Percentiles rank a stretch among this genome's conserved stretches.
These are phyloP conservation scores for Colletotrichum neosansevieriae DNA, from an alignment of 2,329 filamentous ascomycete species.

Conservation along the genomic window DNA sequence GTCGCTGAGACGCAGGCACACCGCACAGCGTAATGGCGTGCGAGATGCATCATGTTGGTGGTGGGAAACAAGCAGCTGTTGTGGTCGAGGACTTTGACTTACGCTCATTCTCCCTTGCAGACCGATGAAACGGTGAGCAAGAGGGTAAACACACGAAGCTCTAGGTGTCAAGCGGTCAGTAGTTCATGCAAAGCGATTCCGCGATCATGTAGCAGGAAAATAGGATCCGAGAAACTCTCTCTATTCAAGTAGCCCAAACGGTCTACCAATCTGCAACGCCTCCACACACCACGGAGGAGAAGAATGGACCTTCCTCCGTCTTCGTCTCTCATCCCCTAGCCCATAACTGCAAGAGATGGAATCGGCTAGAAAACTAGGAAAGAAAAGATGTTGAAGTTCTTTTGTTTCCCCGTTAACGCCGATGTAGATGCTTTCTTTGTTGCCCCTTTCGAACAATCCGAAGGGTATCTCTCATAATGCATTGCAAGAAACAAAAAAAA, in stretches of 20 bases:
- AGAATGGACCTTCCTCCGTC: background rate
- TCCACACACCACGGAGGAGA: background rate
- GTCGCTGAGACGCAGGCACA: too few relatives aligned
- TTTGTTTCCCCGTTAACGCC: slow-evolving; percentile 59
- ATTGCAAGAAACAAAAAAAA: too few relatives aligned
- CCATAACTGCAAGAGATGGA: slow-evolving; percentile 37
- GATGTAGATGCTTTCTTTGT: slow-evolving; percentile 42
- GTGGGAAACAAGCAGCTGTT: too few relatives aligned
- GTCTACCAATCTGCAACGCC: slow-evolving; percentile 26
- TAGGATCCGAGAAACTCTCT: slow-evolving; percentile 24
- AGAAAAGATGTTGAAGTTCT: slow-evolving; percentile 63
- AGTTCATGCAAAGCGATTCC: background rate
- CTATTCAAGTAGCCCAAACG: slow-evolving; percentile 29
- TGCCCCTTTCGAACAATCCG: slow-evolving; percentile 41
- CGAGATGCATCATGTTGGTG: too few relatives aligned
- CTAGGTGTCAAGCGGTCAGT: too few relatives aligned
- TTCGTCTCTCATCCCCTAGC: slow-evolving; percentile 21
- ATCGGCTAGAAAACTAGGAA: slow-evolving; percentile 56
- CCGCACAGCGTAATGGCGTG: too few relatives aligned
- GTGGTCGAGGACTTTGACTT: too few relatives aligned
- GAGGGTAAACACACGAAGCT: too few relatives aligned
- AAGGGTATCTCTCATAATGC: slow-evolving; percentile 56
- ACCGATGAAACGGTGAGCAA: too few relatives aligned
- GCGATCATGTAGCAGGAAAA: too few relatives aligned
- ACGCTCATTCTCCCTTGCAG: too few relatives aligned